phyloP scores from a whole-genome alignment of 1,139 yeast species.

The Martiniozyma asiatica region DNA sequence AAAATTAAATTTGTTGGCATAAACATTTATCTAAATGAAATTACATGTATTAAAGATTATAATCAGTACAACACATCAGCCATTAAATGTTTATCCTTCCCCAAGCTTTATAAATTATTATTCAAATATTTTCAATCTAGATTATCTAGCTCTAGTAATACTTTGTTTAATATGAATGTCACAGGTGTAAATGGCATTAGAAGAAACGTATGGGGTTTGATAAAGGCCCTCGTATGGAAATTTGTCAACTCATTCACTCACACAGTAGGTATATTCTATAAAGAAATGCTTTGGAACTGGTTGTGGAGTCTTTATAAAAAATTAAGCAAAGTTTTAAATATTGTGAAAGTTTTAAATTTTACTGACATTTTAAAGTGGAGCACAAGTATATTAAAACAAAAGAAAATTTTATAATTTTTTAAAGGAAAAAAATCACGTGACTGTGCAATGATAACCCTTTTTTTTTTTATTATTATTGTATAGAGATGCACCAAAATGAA shows the following conservation, averaged over 20 bases:
- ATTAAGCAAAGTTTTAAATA: no score
- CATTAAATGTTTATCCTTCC: constrained; percentile 14
- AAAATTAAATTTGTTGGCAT: constrained; percentile 19
- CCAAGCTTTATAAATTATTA: constrained; percentile 11
- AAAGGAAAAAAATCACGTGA: no score
- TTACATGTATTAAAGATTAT: constrained; percentile 20
- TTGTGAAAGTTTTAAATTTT: not conserved
- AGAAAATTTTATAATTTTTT: no score
- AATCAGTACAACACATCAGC: constrained; percentile 14
- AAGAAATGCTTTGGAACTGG: constrained; percentile 1
- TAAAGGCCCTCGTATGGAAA: constrained; percentile 8
- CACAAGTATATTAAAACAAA: no score
- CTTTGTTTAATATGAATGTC: constrained; percentile 2
- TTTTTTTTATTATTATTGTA: no score
- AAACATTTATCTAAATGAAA: constrained; percentile 16
- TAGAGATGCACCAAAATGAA: no score
- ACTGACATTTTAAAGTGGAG: no score
- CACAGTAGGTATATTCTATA: no score
- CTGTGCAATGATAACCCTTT: no score
- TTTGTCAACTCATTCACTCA: constrained; percentile 15
- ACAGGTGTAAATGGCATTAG: constrained; percentile 6
- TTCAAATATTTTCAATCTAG: constrained; percentile 5
- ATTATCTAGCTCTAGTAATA: constrained; percentile 1
- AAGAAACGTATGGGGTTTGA: constrained; percentile 8
- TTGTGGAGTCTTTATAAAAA: not conserved